These are phyloP conservation scores for Avena atlantica DNA, from an alignment of 176 grass and related monocot species.

Conservation along the genomic window DNA sequence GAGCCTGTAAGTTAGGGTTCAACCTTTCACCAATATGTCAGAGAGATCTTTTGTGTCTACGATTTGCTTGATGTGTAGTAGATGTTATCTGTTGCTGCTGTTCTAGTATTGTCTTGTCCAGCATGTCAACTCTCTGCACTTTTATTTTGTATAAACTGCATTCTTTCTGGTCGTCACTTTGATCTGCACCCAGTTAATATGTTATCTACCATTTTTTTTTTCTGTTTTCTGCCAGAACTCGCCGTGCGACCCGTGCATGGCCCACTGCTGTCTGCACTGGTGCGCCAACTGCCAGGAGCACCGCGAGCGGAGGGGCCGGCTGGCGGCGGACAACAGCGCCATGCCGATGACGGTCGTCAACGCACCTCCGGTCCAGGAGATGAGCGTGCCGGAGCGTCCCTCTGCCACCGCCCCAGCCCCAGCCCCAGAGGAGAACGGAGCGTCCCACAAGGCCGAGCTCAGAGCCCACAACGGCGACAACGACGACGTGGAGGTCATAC, in stretches of 20 bases:
- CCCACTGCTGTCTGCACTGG: slow-evolving; percentile 96
- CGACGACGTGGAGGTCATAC: slow-evolving; percentile 69
- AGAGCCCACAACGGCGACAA: slow-evolving; percentile 43
- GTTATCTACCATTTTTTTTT: not conserved
- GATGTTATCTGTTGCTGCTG: not conserved
- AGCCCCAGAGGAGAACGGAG: slow-evolving; percentile 36
- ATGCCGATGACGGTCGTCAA: slow-evolving; percentile 90
- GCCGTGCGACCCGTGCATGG: slow-evolving; percentile 85
- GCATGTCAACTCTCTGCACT: too few relatives aligned
- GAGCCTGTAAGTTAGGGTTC: too few relatives aligned
- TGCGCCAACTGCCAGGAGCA: slow-evolving; percentile 97
- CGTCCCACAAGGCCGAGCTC: slow-evolving; percentile 25
- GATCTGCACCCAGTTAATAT: not conserved
- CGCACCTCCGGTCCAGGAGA: slow-evolving; percentile 80
- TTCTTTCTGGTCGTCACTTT: not conserved
- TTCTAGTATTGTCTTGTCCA: too few relatives aligned
- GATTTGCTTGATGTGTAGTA: too few relatives aligned
- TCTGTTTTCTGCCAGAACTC: slow-evolving; percentile 63
- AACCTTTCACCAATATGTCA: too few relatives aligned
- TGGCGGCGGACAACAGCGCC: slow-evolving; percentile 62
- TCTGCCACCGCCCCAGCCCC: slow-evolving; percentile 2
- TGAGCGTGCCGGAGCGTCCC: slow-evolving; percentile 48
- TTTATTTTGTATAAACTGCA: not conserved
- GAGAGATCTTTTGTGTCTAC: too few relatives aligned
- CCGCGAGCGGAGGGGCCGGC: slow-evolving; percentile 78